Evolutionary conservation across 805 yeast genomes (phyloP).

Genomic region (Hermanozyma aechmeae): DNA sequence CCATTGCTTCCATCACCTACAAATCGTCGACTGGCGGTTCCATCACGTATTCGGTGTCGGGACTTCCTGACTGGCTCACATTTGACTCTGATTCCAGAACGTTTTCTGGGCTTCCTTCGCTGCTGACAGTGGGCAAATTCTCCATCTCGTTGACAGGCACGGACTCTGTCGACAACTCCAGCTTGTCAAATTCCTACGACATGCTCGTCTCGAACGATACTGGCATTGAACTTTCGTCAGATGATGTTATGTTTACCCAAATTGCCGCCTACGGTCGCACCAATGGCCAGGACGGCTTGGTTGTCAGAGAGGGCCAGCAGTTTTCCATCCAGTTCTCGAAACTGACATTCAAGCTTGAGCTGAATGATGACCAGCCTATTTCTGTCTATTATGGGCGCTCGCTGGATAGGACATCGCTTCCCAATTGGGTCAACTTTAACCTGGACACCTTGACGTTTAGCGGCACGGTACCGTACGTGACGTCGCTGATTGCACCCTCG

Average conservation of each 20-base stretch:
- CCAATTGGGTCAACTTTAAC: slow-evolving; percentile 81
- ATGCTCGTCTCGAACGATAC: slow-evolving; percentile 52
- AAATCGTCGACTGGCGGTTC: slow-evolving; percentile 25
- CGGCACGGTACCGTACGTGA: slow-evolving; percentile 84
- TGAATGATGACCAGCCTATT: slow-evolving; percentile 38
- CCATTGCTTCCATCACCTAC: slow-evolving; percentile 65
- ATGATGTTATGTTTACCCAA: slow-evolving; percentile 38
- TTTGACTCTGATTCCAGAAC: slow-evolving; percentile 57
- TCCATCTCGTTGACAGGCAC: slow-evolving; percentile 51
- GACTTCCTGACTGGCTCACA: slow-evolving; percentile 69
- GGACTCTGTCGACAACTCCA: slow-evolving; percentile 44
- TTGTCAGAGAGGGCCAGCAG: slow-evolving; percentile 57
- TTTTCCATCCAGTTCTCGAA: slow-evolving; percentile 59
- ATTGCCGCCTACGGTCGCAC: slow-evolving; percentile 62
- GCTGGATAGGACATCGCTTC: slow-evolving; percentile 78
- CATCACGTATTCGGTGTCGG: slow-evolving; percentile 46
- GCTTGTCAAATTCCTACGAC: slow-evolving; percentile 39
- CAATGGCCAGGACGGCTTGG: slow-evolving; percentile 67
- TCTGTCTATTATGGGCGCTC: slow-evolving; percentile 74
- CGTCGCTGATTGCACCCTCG: slow-evolving; percentile 85
- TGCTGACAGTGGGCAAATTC: slow-evolving; percentile 31
- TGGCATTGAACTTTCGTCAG: slow-evolving; percentile 41
- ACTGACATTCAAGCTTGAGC: slow-evolving; percentile 43
- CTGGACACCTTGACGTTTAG: slow-evolving; percentile 52
- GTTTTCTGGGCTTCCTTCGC: slow-evolving; percentile 59